Conservation (phyloP, 2,329 filamentous ascomycete genomes). For the Hypoxylon sp. region DNA sequence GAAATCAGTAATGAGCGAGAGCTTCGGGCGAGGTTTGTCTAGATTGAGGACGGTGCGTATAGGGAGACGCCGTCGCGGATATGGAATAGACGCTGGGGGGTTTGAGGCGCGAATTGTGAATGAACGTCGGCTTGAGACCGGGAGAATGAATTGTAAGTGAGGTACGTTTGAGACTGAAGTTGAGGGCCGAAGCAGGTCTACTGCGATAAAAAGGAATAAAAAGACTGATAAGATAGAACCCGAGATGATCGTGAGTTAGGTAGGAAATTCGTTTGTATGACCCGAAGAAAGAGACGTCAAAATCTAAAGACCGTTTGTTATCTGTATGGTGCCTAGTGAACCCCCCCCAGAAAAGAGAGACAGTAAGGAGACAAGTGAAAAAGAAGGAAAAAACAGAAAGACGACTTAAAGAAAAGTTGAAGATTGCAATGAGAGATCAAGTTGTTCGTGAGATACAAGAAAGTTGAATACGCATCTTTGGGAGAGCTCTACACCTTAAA, state of each 20-base stretch:
- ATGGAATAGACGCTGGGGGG: slow-evolving; percentile 56
- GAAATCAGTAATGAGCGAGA: slow-evolving; percentile 60
- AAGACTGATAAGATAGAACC: slow-evolving; percentile 35
- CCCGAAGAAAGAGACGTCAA: slow-evolving; percentile 43
- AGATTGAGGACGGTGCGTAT: slow-evolving; percentile 58
- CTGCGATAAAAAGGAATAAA: slow-evolving; percentile 36
- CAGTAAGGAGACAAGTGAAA: slow-evolving; percentile 48
- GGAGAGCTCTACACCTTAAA: slow-evolving; percentile 45
- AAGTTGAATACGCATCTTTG: slow-evolving; percentile 27
- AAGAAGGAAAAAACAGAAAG: slow-evolving; percentile 48
- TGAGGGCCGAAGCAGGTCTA: slow-evolving; percentile 41
- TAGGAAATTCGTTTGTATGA: slow-evolving; percentile 47
- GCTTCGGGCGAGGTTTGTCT: slow-evolving; percentile 55
- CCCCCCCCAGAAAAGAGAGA: slow-evolving; percentile 47
- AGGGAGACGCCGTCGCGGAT: slow-evolving; percentile 60
- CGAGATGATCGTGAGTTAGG: slow-evolving; percentile 44
- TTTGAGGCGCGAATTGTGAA: slow-evolving; percentile 54
- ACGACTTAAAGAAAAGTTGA: slow-evolving; percentile 52
- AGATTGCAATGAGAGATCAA: slow-evolving; percentile 41
- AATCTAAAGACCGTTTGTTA: slow-evolving; percentile 45
- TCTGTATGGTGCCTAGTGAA: slow-evolving; percentile 34
- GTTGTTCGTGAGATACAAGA: slow-evolving; percentile 45
- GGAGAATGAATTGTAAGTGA: slow-evolving; percentile 16
- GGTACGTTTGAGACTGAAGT: slow-evolving; percentile 24
- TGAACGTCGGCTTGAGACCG: slow-evolving; percentile 47